These are phyloP conservation scores for Mycena kentingensis DNA, from an alignment of 768 basidiomycete species.

Conservation along the genomic window DNA sequence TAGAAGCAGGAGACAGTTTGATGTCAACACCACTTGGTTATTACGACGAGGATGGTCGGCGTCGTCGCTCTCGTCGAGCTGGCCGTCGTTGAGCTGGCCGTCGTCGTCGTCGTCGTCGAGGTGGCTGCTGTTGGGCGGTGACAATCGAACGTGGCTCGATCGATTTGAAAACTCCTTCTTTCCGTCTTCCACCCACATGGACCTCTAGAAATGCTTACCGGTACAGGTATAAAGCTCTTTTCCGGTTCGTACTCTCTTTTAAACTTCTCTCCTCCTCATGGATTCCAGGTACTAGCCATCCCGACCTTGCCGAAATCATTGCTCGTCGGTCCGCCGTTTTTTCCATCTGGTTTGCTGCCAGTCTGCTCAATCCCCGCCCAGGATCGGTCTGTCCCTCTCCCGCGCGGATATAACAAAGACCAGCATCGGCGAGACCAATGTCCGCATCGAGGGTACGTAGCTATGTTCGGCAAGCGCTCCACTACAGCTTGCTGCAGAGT, in stretches of 20 bases:
- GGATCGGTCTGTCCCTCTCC: slow-evolving; percentile 87
- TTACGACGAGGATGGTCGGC: no score
- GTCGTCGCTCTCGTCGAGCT: no score
- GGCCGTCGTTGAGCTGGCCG: no score
- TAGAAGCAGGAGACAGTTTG: slow-evolving; percentile 10
- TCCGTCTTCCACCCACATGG: background rate
- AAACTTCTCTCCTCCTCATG: slow-evolving; percentile 5
- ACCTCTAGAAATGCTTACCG: slow-evolving; percentile 47
- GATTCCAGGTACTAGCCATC: slow-evolving; percentile 84
- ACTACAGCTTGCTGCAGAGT: slow-evolving; percentile 50
- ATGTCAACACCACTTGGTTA: no score
- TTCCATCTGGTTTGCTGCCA: slow-evolving; percentile 27
- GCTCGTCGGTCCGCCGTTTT: slow-evolving; percentile 71
- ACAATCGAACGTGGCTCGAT: background rate
- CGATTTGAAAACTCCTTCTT: background rate
- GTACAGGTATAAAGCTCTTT: slow-evolving; percentile 60
- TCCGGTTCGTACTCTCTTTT: slow-evolving; percentile 41
- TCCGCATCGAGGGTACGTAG: slow-evolving; percentile 64
- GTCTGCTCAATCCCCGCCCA: slow-evolving; percentile 36
- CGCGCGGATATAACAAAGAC: slow-evolving; percentile 87
- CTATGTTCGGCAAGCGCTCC: background rate
- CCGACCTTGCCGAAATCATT: slow-evolving; percentile 91
- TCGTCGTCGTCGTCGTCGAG: no score
- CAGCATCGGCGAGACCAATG: slow-evolving; percentile 88
- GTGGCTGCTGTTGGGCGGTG: no score